Evolutionary conservation across 1,284 basidiomycete genomes (phyloP).

Genomic region (Rhodotorula mucilaginosa): DNA sequence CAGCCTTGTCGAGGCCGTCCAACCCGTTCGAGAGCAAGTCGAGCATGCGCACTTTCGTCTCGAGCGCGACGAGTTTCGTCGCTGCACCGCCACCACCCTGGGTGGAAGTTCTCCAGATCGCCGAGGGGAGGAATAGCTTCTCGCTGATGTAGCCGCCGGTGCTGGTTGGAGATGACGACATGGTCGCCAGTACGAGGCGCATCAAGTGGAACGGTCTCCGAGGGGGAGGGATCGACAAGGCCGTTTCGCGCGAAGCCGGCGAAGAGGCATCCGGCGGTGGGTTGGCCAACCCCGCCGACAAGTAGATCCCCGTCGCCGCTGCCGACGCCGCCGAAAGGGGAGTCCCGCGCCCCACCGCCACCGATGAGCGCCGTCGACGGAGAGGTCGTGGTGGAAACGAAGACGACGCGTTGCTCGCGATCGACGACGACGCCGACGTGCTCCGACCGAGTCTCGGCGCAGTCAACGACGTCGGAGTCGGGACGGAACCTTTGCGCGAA

Average conservation of each 20-base stretch:
- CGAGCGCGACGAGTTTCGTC: conserved; percentile 72
- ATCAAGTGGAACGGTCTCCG: conserved; percentile 85
- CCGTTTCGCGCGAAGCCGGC: conserved; percentile 8
- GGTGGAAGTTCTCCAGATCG: conserved; percentile 74
- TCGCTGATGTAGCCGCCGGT: conserved; percentile 74
- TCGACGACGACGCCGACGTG: conserved; percentile 29
- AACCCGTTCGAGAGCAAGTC: conserved; percentile 71
- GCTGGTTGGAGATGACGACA: conserved; percentile 35
- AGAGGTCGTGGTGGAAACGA: neutral
- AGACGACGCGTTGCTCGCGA: conserved; percentile 4
- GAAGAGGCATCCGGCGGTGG: conserved; percentile 10
- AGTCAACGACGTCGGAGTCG: conserved; percentile 24
- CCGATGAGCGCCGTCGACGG: conserved; percentile 20
- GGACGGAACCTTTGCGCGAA: conserved; percentile 17
- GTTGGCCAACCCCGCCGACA: conserved; percentile 5
- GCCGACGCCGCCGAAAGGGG: neutral
- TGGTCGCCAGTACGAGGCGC: conserved; percentile 69
- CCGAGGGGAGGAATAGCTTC: conserved; percentile 78
- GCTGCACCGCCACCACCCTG: conserved; percentile 54
- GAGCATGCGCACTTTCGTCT: conserved; percentile 80
- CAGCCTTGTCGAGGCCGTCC: conserved; percentile 55
- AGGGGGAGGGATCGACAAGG: conserved; percentile 48
- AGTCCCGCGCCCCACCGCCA: neutral
- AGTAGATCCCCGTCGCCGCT: neutral
- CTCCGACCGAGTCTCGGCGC: conserved; percentile 20